Conservation (phyloP, 164 flowering plant species). For the Platanus orientalis region DNA sequence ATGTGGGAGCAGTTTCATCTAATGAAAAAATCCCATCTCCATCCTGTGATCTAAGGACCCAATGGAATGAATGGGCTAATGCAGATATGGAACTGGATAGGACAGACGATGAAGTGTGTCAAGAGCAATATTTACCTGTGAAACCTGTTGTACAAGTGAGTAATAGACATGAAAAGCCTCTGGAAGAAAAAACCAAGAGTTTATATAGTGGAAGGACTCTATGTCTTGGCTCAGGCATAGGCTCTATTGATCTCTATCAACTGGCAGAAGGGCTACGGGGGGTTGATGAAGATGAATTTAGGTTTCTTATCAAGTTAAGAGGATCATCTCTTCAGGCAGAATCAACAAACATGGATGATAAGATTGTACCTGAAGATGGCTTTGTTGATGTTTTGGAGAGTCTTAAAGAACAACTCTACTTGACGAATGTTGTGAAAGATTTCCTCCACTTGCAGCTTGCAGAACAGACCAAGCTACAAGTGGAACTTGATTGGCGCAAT, state of each 20-base stretch:
- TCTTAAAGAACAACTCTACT: constrained; percentile 55
- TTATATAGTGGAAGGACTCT: constrained; percentile 10
- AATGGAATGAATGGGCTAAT: constrained; percentile 4
- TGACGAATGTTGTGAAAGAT: constrained; percentile 49
- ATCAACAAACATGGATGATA: constrained; percentile 10
- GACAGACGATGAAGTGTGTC: constrained; percentile 15
- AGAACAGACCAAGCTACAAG: constrained; percentile 43
- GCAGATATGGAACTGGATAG: constrained; percentile 7
- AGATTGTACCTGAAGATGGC: constrained; percentile 9
- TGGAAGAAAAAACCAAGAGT: constrained; percentile 12
- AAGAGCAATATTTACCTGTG: constrained; percentile 10
- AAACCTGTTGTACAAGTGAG: constrained; percentile 5
- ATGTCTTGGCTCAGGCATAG: constrained; percentile 18
- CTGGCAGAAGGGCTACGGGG: constrained; percentile 37
- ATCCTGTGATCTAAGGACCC: constrained; percentile 7
- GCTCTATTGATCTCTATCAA: constrained; percentile 34
- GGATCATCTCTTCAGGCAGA: constrained; percentile 20
- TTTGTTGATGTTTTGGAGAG: constrained; percentile 32
- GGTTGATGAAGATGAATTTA: constrained; percentile 49
- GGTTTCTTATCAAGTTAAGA: constrained; percentile 32
- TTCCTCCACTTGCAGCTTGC: constrained; percentile 45
- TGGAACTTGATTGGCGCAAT: constrained; percentile 31
- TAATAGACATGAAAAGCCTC: constrained; percentile 12
- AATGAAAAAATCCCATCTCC: constrained; percentile 1
- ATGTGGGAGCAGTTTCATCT: constrained; percentile 6